Base-by-base conservation (phyloP, 768 basidiomycete species). In the Amanita rimosa region DNA sequence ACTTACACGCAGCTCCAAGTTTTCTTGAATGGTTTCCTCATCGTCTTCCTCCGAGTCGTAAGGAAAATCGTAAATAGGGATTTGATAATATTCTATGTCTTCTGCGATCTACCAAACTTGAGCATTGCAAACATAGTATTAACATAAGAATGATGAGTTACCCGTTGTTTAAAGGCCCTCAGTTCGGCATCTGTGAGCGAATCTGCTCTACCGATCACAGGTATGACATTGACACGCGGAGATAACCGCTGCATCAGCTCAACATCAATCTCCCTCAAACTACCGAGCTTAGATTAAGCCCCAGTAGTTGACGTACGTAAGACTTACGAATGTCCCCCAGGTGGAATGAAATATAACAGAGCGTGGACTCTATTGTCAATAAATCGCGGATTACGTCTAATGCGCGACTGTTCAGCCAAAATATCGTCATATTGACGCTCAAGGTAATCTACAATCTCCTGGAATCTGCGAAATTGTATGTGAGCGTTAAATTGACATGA, bases 401-500 rank as follows among this genome's bases (percentile, higher is more conserved):
- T 95, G 54, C 91, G 75, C 29, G 85, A 88, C 70, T 93, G 90
- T 53, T 75, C 74, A 17, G 88, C 86, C 46, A 95, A 74, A 56
- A 92, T 89, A 58, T 93, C 88, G 57, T 93, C 90, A 70, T 91
- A 93, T 73, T 93, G 89, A 36, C 88, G 78, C 67, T 95, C 90
- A 51, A 95, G 74, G 65, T 92, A 83, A 53, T 75, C 79, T 52
- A 86, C 75, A 53, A 95, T 93, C 63, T 92, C 89, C 58, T 84
- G 81, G 72, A 92, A 94, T 37, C 89, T 91, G 52, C 49, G 6
- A 9, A 16, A 27, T 22, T 31, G 9, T 8, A 43, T 9, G 26
- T 43, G 9, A 37, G 51, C 42, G 41, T 55, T 26, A 44, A 45
- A 51, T 51, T 33, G 16, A 26, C 17, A 33, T 21, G 19, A 46